These are phyloP conservation scores for Thuidium tamariscinum DNA, from an alignment of 225 moss, liverwort and hornwort species.

Conservation along the genomic window DNA sequence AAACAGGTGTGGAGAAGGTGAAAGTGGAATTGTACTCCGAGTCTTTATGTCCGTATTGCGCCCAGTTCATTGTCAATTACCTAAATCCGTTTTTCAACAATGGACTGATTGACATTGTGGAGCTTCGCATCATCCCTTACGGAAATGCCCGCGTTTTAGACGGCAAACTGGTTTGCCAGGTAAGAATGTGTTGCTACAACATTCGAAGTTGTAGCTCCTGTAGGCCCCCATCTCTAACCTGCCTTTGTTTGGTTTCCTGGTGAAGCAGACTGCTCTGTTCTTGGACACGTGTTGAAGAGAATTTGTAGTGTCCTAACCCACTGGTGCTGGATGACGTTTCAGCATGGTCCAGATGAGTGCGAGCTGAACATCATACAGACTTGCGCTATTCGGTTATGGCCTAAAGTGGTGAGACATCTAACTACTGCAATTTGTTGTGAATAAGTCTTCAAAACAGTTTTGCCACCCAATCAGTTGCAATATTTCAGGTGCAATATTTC, in stretches of 20 bases:
- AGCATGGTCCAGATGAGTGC: slow-evolving; percentile 86
- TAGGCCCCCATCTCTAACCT: not conserved
- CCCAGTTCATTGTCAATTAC: slow-evolving; percentile 68
- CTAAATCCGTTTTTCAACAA: slow-evolving; percentile 69
- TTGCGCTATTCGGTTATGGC: slow-evolving; percentile 73
- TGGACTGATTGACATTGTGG: slow-evolving; percentile 82
- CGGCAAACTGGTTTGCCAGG: slow-evolving; percentile 73
- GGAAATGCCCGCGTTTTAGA: slow-evolving; percentile 70
- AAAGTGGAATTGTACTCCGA: slow-evolving; percentile 88
- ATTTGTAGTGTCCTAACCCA: not conserved
- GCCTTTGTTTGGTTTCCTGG: not conserved
- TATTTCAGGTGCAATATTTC: not conserved
- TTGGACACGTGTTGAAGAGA: not conserved
- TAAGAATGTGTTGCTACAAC: not conserved
- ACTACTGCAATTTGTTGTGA: not conserved
- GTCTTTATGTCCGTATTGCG: slow-evolving; percentile 79
- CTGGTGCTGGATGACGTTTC: not conserved
- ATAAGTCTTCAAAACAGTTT: not conserved
- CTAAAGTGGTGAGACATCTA: slow-evolving; percentile 57
- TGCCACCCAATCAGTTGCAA: not conserved
- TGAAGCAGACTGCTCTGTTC: not conserved
- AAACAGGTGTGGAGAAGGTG: slow-evolving; percentile 60
- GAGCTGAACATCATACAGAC: slow-evolving; percentile 86
- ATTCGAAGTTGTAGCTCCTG: not conserved
- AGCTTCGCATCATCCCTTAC: slow-evolving; percentile 86